Percentiles rank a stretch among this genome's conserved stretches.
Conservation (phyloP, 345 rosid genomes). For the Salix brachista region DNA sequence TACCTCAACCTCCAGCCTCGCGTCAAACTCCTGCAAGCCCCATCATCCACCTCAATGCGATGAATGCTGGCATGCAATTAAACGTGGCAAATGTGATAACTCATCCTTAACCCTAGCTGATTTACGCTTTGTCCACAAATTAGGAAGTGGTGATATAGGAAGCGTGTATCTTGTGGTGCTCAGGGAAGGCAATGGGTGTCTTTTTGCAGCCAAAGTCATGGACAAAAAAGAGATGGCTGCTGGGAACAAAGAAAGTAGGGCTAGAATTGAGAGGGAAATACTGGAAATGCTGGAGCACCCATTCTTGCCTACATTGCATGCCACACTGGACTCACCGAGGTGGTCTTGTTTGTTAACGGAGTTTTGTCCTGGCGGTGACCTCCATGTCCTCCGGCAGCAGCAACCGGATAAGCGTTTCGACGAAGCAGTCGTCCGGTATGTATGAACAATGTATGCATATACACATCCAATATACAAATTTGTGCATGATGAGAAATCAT, state of each 20-base stretch:
- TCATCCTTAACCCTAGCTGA: slow-evolving; percentile 39
- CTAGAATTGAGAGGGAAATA: slow-evolving; percentile 65
- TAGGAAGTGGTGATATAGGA: slow-evolving; percentile 92
- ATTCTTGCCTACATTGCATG: slow-evolving; percentile 70
- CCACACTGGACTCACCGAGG: slow-evolving; percentile 58
- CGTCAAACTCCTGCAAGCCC: slow-evolving; percentile 25
- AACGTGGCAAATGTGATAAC: slow-evolving; percentile 17
- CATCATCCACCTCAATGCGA: slow-evolving; percentile 48
- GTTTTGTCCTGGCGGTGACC: slow-evolving; percentile 87
- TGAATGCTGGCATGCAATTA: slow-evolving; percentile 53
- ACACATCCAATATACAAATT: not conserved
- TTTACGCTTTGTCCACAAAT: slow-evolving; percentile 57
- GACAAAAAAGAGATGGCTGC: slow-evolving; percentile 59
- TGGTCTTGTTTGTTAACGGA: slow-evolving; percentile 77
- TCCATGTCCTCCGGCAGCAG: slow-evolving; percentile 68
- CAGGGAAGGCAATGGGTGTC: slow-evolving; percentile 47
- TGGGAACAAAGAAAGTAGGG: slow-evolving; percentile 67
- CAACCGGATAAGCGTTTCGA: slow-evolving; percentile 61
- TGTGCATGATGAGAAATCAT: slow-evolving; percentile 8
- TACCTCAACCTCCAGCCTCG: slow-evolving; percentile 16
- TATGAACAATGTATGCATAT: not conserved
- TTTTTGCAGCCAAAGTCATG: slow-evolving; percentile 82
- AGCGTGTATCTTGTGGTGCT: slow-evolving; percentile 74
- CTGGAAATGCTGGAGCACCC: slow-evolving; percentile 76
- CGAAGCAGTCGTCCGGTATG: slow-evolving; percentile 68